phyloP scores from a whole-genome alignment of 2,329 filamentous ascomycete species.

The Cryphonectria nitschkei region DNA sequence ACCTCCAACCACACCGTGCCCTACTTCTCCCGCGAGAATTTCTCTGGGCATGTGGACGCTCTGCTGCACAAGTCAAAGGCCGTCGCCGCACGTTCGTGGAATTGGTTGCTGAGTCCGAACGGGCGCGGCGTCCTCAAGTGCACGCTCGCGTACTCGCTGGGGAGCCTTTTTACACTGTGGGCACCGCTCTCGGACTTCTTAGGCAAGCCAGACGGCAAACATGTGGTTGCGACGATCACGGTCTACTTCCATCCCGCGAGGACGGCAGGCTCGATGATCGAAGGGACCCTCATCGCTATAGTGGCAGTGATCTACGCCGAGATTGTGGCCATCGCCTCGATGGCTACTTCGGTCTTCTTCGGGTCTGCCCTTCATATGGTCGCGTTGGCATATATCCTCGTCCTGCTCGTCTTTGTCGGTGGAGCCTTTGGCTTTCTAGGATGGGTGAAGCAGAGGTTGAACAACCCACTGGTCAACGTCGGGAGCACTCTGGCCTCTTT shows the following conservation, averaged over 20 bases:
- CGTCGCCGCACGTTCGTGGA: slow-evolving; percentile 47
- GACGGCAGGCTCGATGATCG: slow-evolving; percentile 85
- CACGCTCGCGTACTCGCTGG: slow-evolving; percentile 84
- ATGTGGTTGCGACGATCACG: slow-evolving; percentile 89
- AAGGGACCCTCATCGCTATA: slow-evolving; percentile 77
- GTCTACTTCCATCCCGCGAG: slow-evolving; percentile 94
- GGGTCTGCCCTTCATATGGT: slow-evolving; percentile 68
- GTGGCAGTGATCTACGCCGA: slow-evolving; percentile 79
- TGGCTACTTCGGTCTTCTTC: slow-evolving; percentile 85
- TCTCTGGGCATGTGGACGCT: slow-evolving; percentile 41
- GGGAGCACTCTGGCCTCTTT: slow-evolving; percentile 85
- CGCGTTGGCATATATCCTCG: slow-evolving; percentile 74
- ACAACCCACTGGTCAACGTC: slow-evolving; percentile 80
- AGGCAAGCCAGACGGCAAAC: slow-evolving; percentile 86
- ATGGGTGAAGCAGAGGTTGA: slow-evolving; percentile 81
- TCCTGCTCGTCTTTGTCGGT: slow-evolving; percentile 82
- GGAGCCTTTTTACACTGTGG: slow-evolving; percentile 84
- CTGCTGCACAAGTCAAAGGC: slow-evolving; percentile 44
- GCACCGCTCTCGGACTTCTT: slow-evolving; percentile 72
- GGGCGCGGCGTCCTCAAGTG: slow-evolving; percentile 87
- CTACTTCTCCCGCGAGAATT: slow-evolving; percentile 41
- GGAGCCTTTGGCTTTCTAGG: slow-evolving; percentile 85
- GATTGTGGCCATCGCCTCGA: slow-evolving; percentile 78
- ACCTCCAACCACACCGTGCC: slow-evolving; percentile 40
- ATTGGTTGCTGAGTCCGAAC: slow-evolving; percentile 70